These are phyloP conservation scores for Phaeotremella fagi DNA, from an alignment of 768 basidiomycete genomes.

Conservation along the genomic window DNA sequence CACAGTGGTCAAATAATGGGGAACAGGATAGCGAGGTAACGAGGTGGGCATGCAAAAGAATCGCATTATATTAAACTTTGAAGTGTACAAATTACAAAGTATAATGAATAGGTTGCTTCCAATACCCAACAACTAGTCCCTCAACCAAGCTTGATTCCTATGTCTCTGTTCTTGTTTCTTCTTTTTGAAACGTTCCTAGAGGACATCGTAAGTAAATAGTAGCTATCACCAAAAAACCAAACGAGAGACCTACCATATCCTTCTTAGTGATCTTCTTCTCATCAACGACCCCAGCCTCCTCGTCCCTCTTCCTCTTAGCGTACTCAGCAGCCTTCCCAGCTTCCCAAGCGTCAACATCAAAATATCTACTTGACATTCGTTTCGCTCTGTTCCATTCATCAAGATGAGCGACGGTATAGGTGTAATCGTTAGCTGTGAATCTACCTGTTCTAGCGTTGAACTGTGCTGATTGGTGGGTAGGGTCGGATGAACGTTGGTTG, in stretches of 20 bases:
- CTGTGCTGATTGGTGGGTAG: conserved; percentile 25
- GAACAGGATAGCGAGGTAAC: too few relatives aligned
- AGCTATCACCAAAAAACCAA: neutral
- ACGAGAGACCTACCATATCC: conserved; percentile 40
- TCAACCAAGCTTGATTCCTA: conserved; percentile 41
- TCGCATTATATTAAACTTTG: too few relatives aligned
- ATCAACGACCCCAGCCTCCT: conserved; percentile 19
- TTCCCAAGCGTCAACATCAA: conserved; percentile 48
- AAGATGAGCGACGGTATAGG: conserved; percentile 39
- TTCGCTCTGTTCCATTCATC: conserved; percentile 43
- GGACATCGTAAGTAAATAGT: neutral
- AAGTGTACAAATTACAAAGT: neutral
- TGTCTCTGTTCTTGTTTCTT: conserved; percentile 40
- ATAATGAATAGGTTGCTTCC: neutral
- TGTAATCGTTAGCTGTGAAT: conserved; percentile 39
- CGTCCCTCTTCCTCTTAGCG: conserved; percentile 34
- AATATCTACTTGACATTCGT: conserved; percentile 43
- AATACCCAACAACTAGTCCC: conserved; percentile 23
- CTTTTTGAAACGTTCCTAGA: conserved; percentile 44
- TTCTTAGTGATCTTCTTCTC: conserved; percentile 41
- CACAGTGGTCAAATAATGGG: too few relatives aligned
- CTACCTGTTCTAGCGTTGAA: conserved; percentile 47
- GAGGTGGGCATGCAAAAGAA: too few relatives aligned
- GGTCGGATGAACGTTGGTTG: conserved; percentile 9
- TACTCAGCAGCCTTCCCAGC: conserved; percentile 29